Evolutionary conservation across 805 yeast genomes (phyloP), one percentile per base, ranked within the genome.

Genomic region (Pichia phayaonensis): DNA sequence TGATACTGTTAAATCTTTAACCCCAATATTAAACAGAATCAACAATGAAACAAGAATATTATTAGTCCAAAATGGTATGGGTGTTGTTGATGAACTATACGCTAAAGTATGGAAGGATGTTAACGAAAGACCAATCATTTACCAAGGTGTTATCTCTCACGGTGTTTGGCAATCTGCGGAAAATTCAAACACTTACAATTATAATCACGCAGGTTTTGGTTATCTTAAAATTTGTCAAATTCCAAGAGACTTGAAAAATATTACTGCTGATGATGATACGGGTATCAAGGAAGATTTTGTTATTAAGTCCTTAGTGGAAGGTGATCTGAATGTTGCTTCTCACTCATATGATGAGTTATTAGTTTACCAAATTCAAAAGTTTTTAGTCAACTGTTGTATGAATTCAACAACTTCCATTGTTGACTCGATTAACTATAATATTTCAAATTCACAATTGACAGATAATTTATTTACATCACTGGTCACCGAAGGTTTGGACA

Each of bases 11-110:
- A 63, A 65, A 4, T 95, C 97, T 0, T 53, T 90, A 18, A 61
- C 59, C 34, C 84, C 84, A 3, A 71, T 81, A 47, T 54, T 79
- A 21, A 72, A 75, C 1, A 68, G 68, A 49, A 72, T 92, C 27
- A 64, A 68, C 27, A 61, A 69, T 2, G 61, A 69, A 3, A 75
- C 90, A 1, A 81, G 80, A 50, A 64, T 90, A 3, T 56, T 90
- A 43, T 64, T 90, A 22, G 58, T 90, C n/a, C 98, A 88, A 50
- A 88, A 94, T 64, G 99, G 90, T 1, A 74, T 90, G 72, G 98
- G 98, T 11, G 72, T 79, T 41, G 62, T 75, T 8, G 86, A 76
- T 13, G 72, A 74, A 50, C 58, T 88, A 12, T 62, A 70, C n/a
- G 61, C 66, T 2, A 61, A 67, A 22, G 65, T 80, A 8, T 86